Percentiles rank a stretch among this genome's conserved stretches.
These are phyloP conservation scores for Hygrophorus russula DNA, from an alignment of 768 basidiomycete genomes.

Conservation along the genomic window DNA sequence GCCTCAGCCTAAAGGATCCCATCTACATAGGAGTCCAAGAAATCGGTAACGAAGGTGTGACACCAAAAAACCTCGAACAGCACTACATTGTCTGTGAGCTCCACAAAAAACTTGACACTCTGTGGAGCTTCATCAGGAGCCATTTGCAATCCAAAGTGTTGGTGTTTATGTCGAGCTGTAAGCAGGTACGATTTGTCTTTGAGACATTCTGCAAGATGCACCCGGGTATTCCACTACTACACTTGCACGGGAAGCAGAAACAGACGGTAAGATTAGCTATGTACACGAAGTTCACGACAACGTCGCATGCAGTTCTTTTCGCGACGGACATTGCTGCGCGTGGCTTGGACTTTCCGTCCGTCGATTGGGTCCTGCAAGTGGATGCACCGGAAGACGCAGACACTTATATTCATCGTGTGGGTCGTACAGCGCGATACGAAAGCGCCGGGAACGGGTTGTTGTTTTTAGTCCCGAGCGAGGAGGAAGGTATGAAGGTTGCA, in stretches of 20 bases:
- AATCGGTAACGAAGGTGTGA: constrained; percentile 34
- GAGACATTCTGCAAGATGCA: constrained; percentile 95
- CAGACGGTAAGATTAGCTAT: constrained; percentile 78
- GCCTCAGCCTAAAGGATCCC: constrained; percentile 79
- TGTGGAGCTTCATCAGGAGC: constrained; percentile 92
- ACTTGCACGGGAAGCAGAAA: constrained; percentile 94
- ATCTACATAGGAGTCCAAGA: constrained; percentile 57
- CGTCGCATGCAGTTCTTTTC: constrained; percentile 77
- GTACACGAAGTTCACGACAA: constrained; percentile 75
- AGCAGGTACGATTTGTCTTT: constrained; percentile 94
- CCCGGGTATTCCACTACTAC: constrained; percentile 86
- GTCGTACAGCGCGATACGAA: constrained; percentile 89
- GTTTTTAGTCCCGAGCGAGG: constrained; percentile 82
- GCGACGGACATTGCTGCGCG: constrained; percentile 96
- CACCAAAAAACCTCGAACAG: constrained; percentile 76
- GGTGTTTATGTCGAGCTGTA: constrained; percentile 90
- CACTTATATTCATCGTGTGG: constrained; percentile 96
- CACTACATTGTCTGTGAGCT: constrained; percentile 78
- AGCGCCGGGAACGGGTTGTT: constrained; percentile 79
- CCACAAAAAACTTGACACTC: constrained; percentile 79
- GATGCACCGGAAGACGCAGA: constrained; percentile 97
- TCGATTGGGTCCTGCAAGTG: constrained; percentile 94
- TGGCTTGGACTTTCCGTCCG: constrained; percentile 90
- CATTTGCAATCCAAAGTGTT: constrained; percentile 87
- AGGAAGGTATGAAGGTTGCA: constrained; percentile 75